Evolutionary conservation across 768 basidiomycete genomes (phyloP).

Genomic region (Tylopilus felleus): DNA sequence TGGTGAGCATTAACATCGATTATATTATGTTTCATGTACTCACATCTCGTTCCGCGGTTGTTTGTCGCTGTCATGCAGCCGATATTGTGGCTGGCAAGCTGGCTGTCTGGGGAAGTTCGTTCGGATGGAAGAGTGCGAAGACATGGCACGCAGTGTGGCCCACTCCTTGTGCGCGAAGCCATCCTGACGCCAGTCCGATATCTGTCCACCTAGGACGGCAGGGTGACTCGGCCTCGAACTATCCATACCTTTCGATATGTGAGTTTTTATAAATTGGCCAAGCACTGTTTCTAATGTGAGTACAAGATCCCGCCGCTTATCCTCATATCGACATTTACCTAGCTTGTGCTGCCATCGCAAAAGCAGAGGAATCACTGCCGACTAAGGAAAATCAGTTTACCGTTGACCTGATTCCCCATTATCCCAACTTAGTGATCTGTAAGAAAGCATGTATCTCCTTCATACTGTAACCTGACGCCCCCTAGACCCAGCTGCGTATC

Average conservation of each 20-base stretch:
- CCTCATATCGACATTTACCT: conserved; percentile 43
- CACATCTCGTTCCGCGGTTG: conserved; percentile 35
- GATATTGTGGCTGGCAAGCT: conserved; percentile 39
- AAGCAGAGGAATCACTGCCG: not conserved
- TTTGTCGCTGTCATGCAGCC: conserved; percentile 33
- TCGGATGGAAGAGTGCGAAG: conserved; percentile 14
- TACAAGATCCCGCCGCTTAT: conserved; percentile 39
- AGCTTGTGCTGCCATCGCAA: not conserved
- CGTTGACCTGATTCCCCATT: conserved; percentile 18
- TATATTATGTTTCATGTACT: not conserved
- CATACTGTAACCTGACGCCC: conserved; percentile 3
- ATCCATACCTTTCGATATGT: conserved; percentile 30
- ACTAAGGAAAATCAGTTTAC: not conserved
- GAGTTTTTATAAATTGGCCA: conserved; percentile 6
- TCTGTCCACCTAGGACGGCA: conserved; percentile 3
- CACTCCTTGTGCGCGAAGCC: not conserved
- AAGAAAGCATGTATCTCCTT: conserved; percentile 5
- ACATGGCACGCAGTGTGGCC: conserved; percentile 23
- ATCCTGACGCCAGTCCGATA: not conserved
- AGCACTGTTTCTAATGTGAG: conserved; percentile 17
- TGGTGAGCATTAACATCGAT: conserved; percentile 1
- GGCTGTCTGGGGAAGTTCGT: conserved; percentile 37
- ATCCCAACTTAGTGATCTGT: conserved; percentile 39
- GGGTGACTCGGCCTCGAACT: conserved; percentile 10
- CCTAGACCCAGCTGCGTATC: conserved; percentile 24